Percentiles rank a stretch among this genome's conserved stretches.
Conservation (phyloP, 129 eudicot species). For the Rutidosis leptorrhynchoides region DNA sequence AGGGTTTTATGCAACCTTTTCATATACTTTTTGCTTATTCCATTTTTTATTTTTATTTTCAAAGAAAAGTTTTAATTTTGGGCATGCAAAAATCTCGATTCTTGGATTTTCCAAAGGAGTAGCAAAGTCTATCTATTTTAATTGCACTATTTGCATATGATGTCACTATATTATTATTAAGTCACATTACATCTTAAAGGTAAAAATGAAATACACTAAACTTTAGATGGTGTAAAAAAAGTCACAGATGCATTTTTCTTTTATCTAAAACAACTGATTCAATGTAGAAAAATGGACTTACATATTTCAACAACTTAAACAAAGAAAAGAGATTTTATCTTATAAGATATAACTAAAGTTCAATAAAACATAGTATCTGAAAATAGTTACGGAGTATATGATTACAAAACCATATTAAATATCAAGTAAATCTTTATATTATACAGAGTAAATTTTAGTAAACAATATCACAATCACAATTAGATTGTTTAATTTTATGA, state of each 20-base stretch:
- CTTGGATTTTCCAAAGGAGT: constrained; percentile 55
- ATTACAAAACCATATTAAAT: no score
- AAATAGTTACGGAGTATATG: no score
- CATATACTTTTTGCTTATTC: not conserved
- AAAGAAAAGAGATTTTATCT: no score
- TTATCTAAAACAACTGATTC: not conserved
- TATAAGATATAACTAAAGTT: no score
- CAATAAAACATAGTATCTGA: no score
- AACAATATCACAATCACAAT: no score
- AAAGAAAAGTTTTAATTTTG: not conserved
- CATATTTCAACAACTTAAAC: no score
- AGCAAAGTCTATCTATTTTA: constrained; percentile 30
- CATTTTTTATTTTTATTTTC: not conserved
- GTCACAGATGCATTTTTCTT: not conserved
- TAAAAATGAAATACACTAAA: no score
- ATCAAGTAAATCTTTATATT: no score
- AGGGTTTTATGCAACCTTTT: constrained; percentile 29
- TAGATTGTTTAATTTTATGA: no score
- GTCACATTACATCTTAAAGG: not conserved
- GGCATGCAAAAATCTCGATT: constrained; percentile 35
- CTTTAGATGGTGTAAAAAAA: not conserved
- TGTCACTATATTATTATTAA: not conserved
- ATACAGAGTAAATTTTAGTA: no score
- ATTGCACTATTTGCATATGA: constrained; percentile 3
- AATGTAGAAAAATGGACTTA: no score